A percentile compares a stretch with the other conserved stretches of the same genome.
Evolutionary conservation across 176 grass and related monocot species (phyloP).

Genomic region (Oryza australiensis): DNA sequence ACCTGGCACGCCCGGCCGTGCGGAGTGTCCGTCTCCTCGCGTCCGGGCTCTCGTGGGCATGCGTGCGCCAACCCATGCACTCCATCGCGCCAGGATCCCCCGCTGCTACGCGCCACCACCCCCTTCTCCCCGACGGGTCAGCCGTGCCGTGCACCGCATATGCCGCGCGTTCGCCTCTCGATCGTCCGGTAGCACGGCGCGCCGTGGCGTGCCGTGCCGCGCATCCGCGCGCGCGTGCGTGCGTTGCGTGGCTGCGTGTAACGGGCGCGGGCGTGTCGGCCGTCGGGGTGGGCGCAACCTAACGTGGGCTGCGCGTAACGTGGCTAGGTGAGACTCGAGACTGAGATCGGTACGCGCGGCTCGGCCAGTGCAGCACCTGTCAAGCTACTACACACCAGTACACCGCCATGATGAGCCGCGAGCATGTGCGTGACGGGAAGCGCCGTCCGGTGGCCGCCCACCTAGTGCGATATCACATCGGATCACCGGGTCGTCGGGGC

Average conservation of each 20-base stretch:
- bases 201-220: too few species aligned
- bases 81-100: too few species aligned
- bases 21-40: not conserved
- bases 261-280: not conserved
- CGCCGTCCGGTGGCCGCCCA: not conserved
- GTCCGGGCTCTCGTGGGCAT: not conserved
- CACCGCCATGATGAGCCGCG: not conserved
- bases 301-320: not conserved
- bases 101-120: too few species aligned
- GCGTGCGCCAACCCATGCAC: constrained; percentile 1
- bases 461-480: not conserved
- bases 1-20: not conserved
- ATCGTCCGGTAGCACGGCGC: too few species aligned
- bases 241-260: not conserved
- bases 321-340: too few species aligned
- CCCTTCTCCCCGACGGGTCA: too few species aligned
- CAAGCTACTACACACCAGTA: not conserved
- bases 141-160: too few species aligned
- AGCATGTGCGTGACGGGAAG: not conserved
- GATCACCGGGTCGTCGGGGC: not conserved
- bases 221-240: not conserved
- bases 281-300: constrained; percentile 25
- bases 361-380: too few species aligned
- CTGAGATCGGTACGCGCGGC: not conserved
- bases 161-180: too few species aligned